These are phyloP conservation scores for Cytidiella melzeri DNA, from an alignment of 768 basidiomycete genomes.

Conservation along the genomic window DNA sequence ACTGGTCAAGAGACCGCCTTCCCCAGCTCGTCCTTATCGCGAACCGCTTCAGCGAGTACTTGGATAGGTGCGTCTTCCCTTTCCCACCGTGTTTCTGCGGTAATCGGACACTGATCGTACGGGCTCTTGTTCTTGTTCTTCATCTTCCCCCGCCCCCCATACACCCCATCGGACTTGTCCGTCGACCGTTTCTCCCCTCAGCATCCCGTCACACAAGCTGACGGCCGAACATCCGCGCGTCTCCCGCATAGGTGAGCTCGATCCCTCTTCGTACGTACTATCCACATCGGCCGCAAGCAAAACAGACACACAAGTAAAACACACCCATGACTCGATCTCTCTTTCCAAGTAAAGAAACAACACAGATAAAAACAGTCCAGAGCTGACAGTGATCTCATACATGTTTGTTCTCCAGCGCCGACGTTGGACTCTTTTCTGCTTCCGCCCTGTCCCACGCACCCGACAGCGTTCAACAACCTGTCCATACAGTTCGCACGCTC, in stretches of 20 bases:
- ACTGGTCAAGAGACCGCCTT: conserved; percentile 47
- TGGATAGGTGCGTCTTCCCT: conserved; percentile 47
- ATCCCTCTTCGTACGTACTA: conserved; percentile 13
- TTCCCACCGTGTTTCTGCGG: neutral
- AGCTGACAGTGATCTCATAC: too few species aligned
- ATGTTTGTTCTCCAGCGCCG: conserved; percentile 35
- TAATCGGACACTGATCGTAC: neutral
- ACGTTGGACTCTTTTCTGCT: conserved; percentile 41
- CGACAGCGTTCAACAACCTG: conserved; percentile 64
- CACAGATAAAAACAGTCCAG: too few species aligned
- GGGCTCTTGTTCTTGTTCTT: neutral
- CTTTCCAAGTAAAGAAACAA: neutral
- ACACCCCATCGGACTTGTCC: neutral
- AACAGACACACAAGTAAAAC: conserved; percentile 6
- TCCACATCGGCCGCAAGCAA: neutral
- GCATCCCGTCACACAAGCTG: conserved; percentile 47
- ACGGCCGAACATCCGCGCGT: conserved; percentile 47
- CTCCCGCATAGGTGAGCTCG: conserved; percentile 43
- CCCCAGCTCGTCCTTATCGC: conserved; percentile 51
- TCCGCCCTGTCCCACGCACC: conserved; percentile 42
- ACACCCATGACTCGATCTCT: neutral
- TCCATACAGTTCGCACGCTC: conserved; percentile 45
- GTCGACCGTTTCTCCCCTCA: conserved; percentile 26
- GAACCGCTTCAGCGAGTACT: conserved; percentile 61
- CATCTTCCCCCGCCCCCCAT: conserved; percentile 4